Percentiles rank a stretch among this genome's conserved stretches.
Conservation (phyloP, 371 early-diverging fungal genomes). For the Nematocida ironsii region DNA sequence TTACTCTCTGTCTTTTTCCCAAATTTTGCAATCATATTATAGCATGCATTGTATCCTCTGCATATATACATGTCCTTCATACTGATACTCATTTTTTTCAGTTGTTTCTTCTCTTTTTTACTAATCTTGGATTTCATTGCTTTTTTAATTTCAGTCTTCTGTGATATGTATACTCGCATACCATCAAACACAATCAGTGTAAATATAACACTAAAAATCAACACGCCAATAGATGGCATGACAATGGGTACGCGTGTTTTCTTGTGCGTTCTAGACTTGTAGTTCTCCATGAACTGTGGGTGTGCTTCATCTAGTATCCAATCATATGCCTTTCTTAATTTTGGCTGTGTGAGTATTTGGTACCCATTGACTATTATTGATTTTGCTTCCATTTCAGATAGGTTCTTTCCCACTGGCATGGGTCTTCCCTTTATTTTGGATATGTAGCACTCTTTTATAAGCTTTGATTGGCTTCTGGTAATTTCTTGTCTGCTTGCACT, state of each 20-base stretch:
- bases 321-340: constrained; percentile 48
- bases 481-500: neutral
- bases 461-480: neutral
- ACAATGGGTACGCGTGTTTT: neutral
- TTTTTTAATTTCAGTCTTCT: neutral
- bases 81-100: neutral
- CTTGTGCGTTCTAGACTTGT: neutral
- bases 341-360: constrained; percentile 31
- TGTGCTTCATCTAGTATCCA: constrained; percentile 53
- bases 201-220: neutral
- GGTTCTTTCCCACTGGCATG: neutral
- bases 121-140: neutral
- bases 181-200: constrained; percentile 15
- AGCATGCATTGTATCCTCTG: constrained; percentile 2
- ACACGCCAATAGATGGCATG: constrained; percentile 28
- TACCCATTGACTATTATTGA: constrained; percentile 33
- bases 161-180: neutral
- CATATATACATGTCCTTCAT: constrained; percentile 24
- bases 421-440: constrained; percentile 3
- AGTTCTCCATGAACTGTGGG: constrained; percentile 46
- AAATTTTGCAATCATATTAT: neutral
- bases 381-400: neutral
- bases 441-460: constrained; percentile 50
- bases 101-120: constrained; percentile 30
- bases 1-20: neutral